Percentiles rank a stretch among this genome's conserved stretches.
These are phyloP conservation scores for Aegilops umbellulata DNA, from an alignment of 176 grass and related monocot genomes.

Conservation along the genomic window DNA sequence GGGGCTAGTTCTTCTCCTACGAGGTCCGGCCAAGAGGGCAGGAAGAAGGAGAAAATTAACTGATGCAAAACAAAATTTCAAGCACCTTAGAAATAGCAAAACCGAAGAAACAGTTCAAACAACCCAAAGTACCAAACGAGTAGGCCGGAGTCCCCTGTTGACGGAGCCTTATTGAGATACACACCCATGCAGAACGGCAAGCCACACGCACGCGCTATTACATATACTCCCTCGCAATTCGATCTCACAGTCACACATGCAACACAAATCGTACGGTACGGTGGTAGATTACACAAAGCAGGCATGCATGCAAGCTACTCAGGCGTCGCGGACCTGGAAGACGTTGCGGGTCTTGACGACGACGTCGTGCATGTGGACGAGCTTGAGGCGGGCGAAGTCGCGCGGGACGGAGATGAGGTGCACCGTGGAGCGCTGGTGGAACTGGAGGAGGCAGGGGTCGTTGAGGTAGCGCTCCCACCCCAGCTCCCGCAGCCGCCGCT, in stretches of 20 bases:
- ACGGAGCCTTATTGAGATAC: not conserved
- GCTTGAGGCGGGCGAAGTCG: constrained; percentile 63
- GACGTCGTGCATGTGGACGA: constrained; percentile 87
- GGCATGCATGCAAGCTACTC: too few relatives aligned
- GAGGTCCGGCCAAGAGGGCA: too few relatives aligned
- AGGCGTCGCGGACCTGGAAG: constrained; percentile 75
- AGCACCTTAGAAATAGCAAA: too few relatives aligned
- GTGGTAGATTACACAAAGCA: not conserved
- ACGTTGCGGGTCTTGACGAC: constrained; percentile 84
- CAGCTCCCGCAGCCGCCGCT: constrained; percentile 49
- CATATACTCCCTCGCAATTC: not conserved
- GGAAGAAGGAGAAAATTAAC: too few relatives aligned
- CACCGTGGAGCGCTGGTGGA: constrained; percentile 72
- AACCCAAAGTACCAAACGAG: not conserved
- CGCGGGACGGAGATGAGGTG: constrained; percentile 81
- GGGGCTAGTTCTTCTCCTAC: too few relatives aligned
- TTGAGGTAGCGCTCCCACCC: constrained; percentile 74
- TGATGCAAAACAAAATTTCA: not conserved
- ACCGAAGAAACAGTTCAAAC: too few relatives aligned
- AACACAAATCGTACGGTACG: constrained; percentile 2
- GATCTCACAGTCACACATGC: not conserved
- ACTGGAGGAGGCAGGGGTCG: constrained; percentile 75
- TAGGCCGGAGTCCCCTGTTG: not conserved
- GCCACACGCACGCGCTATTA: too few relatives aligned
- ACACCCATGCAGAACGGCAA: not conserved